Conservation (phyloP, 148 eudicot species). For the Diospyros lotus region DNA sequence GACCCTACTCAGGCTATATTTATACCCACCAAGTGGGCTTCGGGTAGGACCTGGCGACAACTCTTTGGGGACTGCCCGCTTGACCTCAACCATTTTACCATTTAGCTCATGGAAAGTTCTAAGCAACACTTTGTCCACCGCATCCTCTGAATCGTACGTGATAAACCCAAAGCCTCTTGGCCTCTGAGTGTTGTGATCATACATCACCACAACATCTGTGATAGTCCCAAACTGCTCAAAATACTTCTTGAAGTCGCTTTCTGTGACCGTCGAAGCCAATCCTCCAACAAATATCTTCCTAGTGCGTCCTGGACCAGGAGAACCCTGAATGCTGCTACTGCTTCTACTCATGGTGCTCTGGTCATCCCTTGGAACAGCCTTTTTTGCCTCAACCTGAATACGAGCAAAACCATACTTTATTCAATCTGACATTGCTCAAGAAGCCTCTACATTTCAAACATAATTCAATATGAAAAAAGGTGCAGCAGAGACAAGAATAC, state of each 20-base stretch:
- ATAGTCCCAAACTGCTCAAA: conserved; percentile 34
- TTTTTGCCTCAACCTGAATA: conserved; percentile 36
- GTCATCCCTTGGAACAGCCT: conserved; percentile 39
- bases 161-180: conserved; percentile 40
- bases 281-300: conserved; percentile 35
- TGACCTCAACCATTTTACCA: conserved; percentile 37
- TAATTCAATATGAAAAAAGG: not conserved
- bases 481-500: not conserved
- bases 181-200: conserved; percentile 36
- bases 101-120: conserved; percentile 35
- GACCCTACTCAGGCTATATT: conserved; percentile 20
- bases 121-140: conserved; percentile 29
- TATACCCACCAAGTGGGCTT: conserved; percentile 28
- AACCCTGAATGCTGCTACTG: conserved; percentile 33
- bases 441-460: not conserved
- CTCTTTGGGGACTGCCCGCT: conserved; percentile 35
- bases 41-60: conserved; percentile 31
- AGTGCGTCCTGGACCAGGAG: conserved; percentile 30
- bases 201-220: conserved; percentile 35
- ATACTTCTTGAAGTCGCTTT: conserved; percentile 24
- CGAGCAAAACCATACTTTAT: not conserved
- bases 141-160: conserved; percentile 31
- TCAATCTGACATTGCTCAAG: not conserved
- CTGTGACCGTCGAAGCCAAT: conserved; percentile 32
- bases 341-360: conserved; percentile 30